Percentiles rank a stretch among this genome's conserved stretches.
phyloP scores from a whole-genome alignment of 2,329 filamentous ascomycete species.

The Pseudogymnoascus sp. region DNA sequence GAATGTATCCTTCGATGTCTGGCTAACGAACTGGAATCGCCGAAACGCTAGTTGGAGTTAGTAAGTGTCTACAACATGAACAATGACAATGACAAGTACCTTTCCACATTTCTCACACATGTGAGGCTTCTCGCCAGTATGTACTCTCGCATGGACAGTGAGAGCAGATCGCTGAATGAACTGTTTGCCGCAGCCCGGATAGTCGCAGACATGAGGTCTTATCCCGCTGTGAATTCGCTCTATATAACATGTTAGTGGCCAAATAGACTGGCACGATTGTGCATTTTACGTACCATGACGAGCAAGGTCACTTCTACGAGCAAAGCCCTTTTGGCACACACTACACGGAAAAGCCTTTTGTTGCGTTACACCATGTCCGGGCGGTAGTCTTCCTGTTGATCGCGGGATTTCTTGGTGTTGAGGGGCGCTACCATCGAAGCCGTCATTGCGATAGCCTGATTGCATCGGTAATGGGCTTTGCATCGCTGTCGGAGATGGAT shows the following conservation, averaged over 20 bases:
- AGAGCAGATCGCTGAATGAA: slow-evolving; percentile 95
- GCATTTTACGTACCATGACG: slow-evolving; percentile 66
- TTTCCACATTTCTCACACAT: slow-evolving; percentile 96
- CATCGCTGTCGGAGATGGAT: slow-evolving; percentile 30
- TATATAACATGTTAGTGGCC: slow-evolving; percentile 31
- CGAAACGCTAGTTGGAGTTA: slow-evolving; percentile 63
- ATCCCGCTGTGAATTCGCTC: slow-evolving; percentile 93
- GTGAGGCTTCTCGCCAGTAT: slow-evolving; percentile 96
- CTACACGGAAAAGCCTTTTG: slow-evolving; percentile 77
- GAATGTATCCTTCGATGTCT: slow-evolving; percentile 91
- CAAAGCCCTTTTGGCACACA: slow-evolving; percentile 86
- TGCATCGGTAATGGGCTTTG: slow-evolving; percentile 29
- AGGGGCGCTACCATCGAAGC: slow-evolving; percentile 26
- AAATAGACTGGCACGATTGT: neutral
- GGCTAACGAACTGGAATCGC: slow-evolving; percentile 88
- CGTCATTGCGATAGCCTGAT: slow-evolving; percentile 25
- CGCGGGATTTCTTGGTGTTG: slow-evolving; percentile 22
- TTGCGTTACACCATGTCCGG: slow-evolving; percentile 21
- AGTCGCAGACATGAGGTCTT: slow-evolving; percentile 86
- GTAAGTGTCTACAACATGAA: slow-evolving; percentile 15
- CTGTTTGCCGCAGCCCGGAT: slow-evolving; percentile 80
- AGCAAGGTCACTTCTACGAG: slow-evolving; percentile 84
- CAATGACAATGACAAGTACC: slow-evolving; percentile 41
- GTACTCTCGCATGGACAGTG: slow-evolving; percentile 89
- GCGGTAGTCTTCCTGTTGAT: slow-evolving; percentile 16